Base-by-base conservation (phyloP, 2,329 filamentous ascomycete genomes). In the Grosmannia huntii region DNA sequence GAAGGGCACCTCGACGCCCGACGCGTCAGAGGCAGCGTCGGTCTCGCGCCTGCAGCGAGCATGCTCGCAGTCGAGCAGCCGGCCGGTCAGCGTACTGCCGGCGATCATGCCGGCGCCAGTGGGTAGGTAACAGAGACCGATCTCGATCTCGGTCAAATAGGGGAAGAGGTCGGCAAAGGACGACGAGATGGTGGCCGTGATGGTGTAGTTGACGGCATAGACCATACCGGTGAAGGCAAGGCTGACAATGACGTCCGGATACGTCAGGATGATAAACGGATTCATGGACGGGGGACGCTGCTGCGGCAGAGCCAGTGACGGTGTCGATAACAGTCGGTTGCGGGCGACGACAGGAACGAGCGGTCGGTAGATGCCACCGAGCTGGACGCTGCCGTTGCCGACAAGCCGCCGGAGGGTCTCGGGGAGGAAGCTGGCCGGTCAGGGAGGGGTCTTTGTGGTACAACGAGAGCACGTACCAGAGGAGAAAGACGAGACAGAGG, bases 391-490 rank as follows among this genome's bases (percentile, higher is more conserved):
- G 3, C 68, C 68, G 36, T 70, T 67, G 25, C 67, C 67, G 1
- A 64, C 66, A 4, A 69, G 55, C 14, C 55, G 59, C 5, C 68
- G 60, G 31, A 68, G 55, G 0, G 69, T 71, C 59, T 71, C 69
- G 1, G 69, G 69, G 0, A 68, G 61, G 27, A 67, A 66, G 23
- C 57, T 59, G 36, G 5, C 6, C 4, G 0, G 53, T 44, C 50
- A 53, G 49, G 11, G 23, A 5, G 5, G 27, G 7, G 5, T 38
- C 36, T 38, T 19, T 19, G 11, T n/a, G 16, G 16, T 6, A 36
- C 5, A n/a, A 7, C 2, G 19, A 6, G 12, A 14, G 9, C 5
- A 83, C 78, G 63, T 85, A 83, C 5, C 83, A 69, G 2, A 84
- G 64, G 3, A 62, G 44, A 6, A 60, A 36, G 14, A 60, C 3